Base-by-base conservation (phyloP, 2,329 filamentous ascomycete genomes). In the Diplocarpon rosae region DNA sequence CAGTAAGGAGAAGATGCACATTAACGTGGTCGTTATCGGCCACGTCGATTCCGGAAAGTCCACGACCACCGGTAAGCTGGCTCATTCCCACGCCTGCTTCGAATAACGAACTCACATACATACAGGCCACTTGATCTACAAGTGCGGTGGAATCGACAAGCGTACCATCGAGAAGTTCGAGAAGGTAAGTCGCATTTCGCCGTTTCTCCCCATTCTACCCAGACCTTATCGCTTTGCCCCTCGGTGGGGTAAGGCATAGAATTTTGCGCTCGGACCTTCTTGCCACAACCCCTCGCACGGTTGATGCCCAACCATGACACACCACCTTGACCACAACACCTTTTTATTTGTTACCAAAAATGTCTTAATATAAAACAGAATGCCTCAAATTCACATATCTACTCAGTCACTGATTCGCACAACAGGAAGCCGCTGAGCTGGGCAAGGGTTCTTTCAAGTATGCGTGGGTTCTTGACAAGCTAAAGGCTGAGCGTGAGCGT, bases 91-190 rank as follows among this genome's bases (percentile, higher is more conserved):
- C 35, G 7, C 41, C 34, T 41, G 28, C 38, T 35, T 37, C 40
- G 42, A 39, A 47, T 43, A 43, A 39, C 24, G n/a, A 31, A 51
- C 49, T 55, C 44, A 59, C 36, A 57, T 48, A 44, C 42, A 33
- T 50, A 84, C 72, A 63, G 80, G 82, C 71, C 82, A 90, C 78
- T 83, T 98, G 82, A 96, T 98, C 85, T 96, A 96, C 88, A 90
- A 98, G 85, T 96, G 92, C 80, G 92, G 92, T 84, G 92, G 92
- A 87, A 98, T 96, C 69, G 92, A 98, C 86, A 88, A 90, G 81
- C 90, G 92, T 88, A 96, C 90, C 73, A 98, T 98, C 70, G 92
- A 98, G 85, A 98, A 98, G 85, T 98, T 98, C 83, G 92, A 98
- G 89, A 98, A 98, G 87, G 88, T 93, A 73, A 69, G 80, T 42